Evolutionary conservation across 2,329 filamentous ascomycete species (phyloP), one percentile per base, ranked within the genome.

Genomic region (Ceratocystis huliohia): DNA sequence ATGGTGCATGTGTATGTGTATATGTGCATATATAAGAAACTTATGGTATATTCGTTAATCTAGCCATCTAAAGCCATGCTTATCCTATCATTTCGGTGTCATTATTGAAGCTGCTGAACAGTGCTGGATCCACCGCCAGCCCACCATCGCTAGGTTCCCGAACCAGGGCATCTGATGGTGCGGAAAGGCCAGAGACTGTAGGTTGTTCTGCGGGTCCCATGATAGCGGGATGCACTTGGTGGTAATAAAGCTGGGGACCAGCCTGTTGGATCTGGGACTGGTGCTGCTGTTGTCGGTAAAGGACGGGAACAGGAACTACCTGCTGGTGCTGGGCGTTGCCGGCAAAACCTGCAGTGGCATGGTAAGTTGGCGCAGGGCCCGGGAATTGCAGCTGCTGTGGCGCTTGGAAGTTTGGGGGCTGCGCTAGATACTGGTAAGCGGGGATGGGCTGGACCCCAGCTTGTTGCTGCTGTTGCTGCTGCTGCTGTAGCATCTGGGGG

Each of bases 71-170:
- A 8, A 37, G 13, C 28, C 22, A n/a, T 63, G 37, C 13, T 33
- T 56, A 64, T 53, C 46, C 63, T 33, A 8, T 50, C 63, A 64
- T 64, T 1, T 64, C 63, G 17, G 63, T 41, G n/a, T 64, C 63
- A 25, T 53, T 28, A 10, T 41, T 59, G 28, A 33, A 30, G 53
- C 17, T 33, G 5, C 4, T 22, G 22, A 64, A 56, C 5, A 64
- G 50, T 4, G 63, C 17, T 10, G 63, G 63, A 30, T 64, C 63
- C 13, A 57, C n/a, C 10, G 50, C 20, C 13, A 56, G 45, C 3
- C 17, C 63, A 1, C 50, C 50, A 56, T 56, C 13, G 7, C 50
- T 20, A 48, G 45, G 8, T 13, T 41, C 10, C 8, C 13, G 37
- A 13, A 41, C 37, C 37, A 41, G 7, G 2, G 37, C 37, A 41